A percentile compares a stretch with the other conserved stretches of the same genome.
phyloP scores from a whole-genome alignment of 163 green algal genomes.

The Volvox carteri region DNA sequence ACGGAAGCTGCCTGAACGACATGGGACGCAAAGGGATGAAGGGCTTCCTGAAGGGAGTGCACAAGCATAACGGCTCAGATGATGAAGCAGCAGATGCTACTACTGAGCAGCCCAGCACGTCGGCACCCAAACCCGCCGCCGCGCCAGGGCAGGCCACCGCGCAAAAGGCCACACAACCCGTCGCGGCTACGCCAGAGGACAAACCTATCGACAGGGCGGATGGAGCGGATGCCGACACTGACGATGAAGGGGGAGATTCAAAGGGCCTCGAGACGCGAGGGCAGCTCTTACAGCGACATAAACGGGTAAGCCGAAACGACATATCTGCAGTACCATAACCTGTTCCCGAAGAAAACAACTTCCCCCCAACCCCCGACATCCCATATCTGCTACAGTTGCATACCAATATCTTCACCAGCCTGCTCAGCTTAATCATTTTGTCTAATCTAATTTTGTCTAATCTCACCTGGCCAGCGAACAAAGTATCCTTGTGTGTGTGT shows the following conservation, averaged over 20 bases:
- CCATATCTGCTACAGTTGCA: no score
- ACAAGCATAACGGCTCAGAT: slow-evolving; percentile 19
- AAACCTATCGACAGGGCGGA: neutral
- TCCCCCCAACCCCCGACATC: no score
- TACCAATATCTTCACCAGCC: no score
- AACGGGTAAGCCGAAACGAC: slow-evolving; percentile 68
- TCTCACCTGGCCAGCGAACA: no score
- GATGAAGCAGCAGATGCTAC: slow-evolving; percentile 14
- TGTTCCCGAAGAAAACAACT: no score
- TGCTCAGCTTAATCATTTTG: no score
- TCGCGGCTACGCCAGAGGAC: neutral
- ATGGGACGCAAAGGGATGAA: slow-evolving; percentile 58
- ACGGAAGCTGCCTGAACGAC: neutral
- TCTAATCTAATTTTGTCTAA: no score
- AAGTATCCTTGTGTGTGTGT: no score
- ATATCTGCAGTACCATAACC: no score
- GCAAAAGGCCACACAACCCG: neutral
- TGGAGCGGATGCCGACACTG: neutral
- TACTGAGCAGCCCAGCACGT: neutral
- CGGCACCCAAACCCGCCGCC: slow-evolving; percentile 19
- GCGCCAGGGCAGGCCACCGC: no score
- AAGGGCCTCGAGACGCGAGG: slow-evolving; percentile 72
- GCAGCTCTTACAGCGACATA: slow-evolving; percentile 86
- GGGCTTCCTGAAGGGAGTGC: slow-evolving; percentile 35
- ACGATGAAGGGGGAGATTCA: slow-evolving; percentile 41